Conservation (phyloP, 768 basidiomycete species). For the Pisolithus microcarpus region DNA sequence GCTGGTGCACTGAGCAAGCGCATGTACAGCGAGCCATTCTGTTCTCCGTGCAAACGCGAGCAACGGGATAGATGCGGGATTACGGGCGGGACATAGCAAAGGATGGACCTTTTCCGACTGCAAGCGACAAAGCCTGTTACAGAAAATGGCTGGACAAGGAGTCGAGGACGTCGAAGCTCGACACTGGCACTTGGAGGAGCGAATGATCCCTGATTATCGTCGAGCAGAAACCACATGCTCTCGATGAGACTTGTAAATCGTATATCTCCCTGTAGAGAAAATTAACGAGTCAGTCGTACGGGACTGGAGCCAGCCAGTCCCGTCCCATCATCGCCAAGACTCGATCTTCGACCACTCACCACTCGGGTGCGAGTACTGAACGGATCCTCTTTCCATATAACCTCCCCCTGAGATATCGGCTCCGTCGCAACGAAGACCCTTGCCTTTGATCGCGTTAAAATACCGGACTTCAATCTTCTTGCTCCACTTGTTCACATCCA, state of each 20-base stretch:
- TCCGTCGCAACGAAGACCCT: constrained; percentile 73
- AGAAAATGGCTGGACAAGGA: constrained; percentile 63
- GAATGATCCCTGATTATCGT: constrained; percentile 45
- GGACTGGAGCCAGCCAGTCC: too few relatives aligned
- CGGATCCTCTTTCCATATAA: constrained; percentile 82
- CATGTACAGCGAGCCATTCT: constrained; percentile 67
- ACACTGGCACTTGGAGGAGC: constrained; percentile 47
- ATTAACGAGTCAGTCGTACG: neutral
- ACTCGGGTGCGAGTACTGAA: constrained; percentile 77
- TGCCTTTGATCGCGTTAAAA: constrained; percentile 69
- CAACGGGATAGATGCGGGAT: constrained; percentile 58
- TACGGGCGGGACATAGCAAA: constrained; percentile 67
- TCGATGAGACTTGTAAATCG: constrained; percentile 51
- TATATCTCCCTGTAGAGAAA: constrained; percentile 59
- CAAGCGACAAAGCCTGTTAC: constrained; percentile 68
- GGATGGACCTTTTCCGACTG: constrained; percentile 62
- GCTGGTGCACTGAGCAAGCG: constrained; percentile 60
- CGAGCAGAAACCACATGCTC: constrained; percentile 69
- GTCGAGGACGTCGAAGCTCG: constrained; percentile 35
- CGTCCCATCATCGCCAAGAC: neutral
- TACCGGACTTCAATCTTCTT: constrained; percentile 57
- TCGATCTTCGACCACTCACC: constrained; percentile 38
- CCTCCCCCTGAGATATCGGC: constrained; percentile 61
- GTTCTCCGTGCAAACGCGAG: constrained; percentile 51
- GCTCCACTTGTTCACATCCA: constrained; percentile 60